Evolutionary conservation across 2,329 filamentous ascomycete genomes (phyloP).

Genomic region (Tympanopsis confertula): DNA sequence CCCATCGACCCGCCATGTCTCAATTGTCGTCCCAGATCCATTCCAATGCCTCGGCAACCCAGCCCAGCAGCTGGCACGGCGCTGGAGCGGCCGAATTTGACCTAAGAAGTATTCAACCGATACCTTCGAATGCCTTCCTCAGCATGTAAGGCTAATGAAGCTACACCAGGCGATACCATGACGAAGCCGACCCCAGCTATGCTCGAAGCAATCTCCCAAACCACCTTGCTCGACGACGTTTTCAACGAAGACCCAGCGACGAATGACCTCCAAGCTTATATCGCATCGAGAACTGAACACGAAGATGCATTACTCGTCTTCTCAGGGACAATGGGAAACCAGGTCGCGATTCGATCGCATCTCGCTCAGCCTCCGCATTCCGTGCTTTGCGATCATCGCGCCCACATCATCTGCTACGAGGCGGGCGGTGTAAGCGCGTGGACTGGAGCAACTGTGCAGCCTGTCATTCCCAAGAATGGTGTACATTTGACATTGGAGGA

Average conservation of each 20-base stretch:
- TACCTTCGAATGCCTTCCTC: background rate
- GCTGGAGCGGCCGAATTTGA: background rate
- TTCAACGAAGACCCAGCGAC: constrained; percentile 63
- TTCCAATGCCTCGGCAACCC: no score
- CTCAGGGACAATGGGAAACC: constrained; percentile 74
- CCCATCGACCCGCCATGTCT: no score
- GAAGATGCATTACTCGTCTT: constrained; percentile 60
- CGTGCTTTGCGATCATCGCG: constrained; percentile 56
- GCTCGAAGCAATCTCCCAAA: constrained; percentile 57
- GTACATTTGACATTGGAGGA: constrained; percentile 30
- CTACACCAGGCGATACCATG: constrained; percentile 44
- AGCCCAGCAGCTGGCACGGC: background rate
- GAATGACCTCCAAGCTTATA: constrained; percentile 49
- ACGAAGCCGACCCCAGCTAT: constrained; percentile 61
- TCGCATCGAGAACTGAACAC: constrained; percentile 55
- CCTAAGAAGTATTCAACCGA: background rate
- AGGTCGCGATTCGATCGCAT: constrained; percentile 61
- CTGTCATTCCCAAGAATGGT: constrained; percentile 21
- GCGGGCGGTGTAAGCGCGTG: constrained; percentile 33
- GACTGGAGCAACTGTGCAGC: constrained; percentile 54
- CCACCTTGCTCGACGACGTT: constrained; percentile 68
- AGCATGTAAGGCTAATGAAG: background rate
- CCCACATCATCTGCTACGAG: constrained; percentile 54
- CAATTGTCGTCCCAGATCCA: no score
- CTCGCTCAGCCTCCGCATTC: constrained; percentile 59